Conservation (phyloP, 805 yeast species). For the Ogataea methanolica region DNA sequence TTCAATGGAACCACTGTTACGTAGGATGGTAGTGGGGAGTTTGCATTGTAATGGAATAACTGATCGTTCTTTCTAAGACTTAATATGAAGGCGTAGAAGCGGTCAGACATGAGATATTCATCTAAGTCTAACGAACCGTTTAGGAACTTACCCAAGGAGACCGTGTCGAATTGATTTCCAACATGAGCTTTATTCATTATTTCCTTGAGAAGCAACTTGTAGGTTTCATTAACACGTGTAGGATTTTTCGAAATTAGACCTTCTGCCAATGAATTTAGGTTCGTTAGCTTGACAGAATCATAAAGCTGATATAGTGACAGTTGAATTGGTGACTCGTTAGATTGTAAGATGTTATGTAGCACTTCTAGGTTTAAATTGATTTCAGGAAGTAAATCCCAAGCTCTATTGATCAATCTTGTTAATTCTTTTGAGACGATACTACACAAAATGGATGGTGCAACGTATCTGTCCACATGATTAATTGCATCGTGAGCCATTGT, state of each 20-base stretch:
- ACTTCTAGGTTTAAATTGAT: slow-evolving; percentile 32
- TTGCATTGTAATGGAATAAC: slow-evolving; percentile 27
- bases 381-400: slow-evolving; percentile 30
- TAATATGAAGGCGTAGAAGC: slow-evolving; percentile 42
- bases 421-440: slow-evolving; percentile 27
- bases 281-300: slow-evolving; percentile 30
- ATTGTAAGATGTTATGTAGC: slow-evolving; percentile 31
- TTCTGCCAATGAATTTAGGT: slow-evolving; percentile 25
- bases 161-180: slow-evolving; percentile 26
- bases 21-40: slow-evolving; percentile 30
- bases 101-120: slow-evolving; percentile 19
- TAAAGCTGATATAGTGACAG: slow-evolving; percentile 35
- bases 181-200: slow-evolving; percentile 16
- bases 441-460: slow-evolving; percentile 29
- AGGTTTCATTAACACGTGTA: slow-evolving; percentile 22
- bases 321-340: slow-evolving; percentile 37
- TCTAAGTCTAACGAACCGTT: slow-evolving; percentile 18
- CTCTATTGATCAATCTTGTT: slow-evolving; percentile 19
- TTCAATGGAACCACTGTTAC: slow-evolving; percentile 40
- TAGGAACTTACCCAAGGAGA: slow-evolving; percentile 23
- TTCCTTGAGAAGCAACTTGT: slow-evolving; percentile 16
- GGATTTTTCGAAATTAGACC: slow-evolving; percentile 18
- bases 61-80: slow-evolving; percentile 44
- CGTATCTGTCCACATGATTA: slow-evolving; percentile 22
- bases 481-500: not conserved